Evolutionary conservation across 2,329 filamentous ascomycete genomes (phyloP).

Genomic region (Phaeomoniella chlamydospora): DNA sequence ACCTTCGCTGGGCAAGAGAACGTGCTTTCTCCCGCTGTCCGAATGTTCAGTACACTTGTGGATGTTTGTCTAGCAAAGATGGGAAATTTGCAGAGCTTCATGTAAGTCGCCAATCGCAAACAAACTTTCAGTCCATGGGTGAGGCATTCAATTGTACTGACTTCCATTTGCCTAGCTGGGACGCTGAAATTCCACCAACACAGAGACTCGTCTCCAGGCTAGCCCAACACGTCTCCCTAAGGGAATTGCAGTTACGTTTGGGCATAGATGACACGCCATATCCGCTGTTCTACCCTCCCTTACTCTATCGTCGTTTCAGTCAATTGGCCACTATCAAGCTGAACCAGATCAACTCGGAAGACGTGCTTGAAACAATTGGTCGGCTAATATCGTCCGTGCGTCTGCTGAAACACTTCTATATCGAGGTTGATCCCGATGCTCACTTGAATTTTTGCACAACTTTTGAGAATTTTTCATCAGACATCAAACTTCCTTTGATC

Average conservation of each 20-base stretch:
- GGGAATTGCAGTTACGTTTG: neutral
- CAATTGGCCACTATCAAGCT: neutral
- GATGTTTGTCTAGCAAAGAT: neutral
- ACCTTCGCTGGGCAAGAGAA: neutral
- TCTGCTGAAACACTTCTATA: neutral
- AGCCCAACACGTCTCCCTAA: neutral
- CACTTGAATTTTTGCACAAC: neutral
- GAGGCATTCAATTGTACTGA: no score
- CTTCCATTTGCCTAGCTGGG: neutral
- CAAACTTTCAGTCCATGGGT: no score
- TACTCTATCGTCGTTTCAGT: neutral
- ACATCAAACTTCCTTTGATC: neutral
- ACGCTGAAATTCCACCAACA: neutral
- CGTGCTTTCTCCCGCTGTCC: neutral
- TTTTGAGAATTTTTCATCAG: neutral
- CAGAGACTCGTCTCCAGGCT: neutral
- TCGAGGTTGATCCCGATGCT: neutral
- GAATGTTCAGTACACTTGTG: neutral
- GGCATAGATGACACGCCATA: neutral
- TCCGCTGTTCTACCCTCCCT: neutral
- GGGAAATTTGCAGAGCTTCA: neutral
- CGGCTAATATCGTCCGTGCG: neutral
- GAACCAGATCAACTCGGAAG: neutral
- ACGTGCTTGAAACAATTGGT: neutral
- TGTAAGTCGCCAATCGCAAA: no score